Evolutionary conservation across 805 yeast genomes (phyloP).

Genomic region (Candida taoyuanica): DNA sequence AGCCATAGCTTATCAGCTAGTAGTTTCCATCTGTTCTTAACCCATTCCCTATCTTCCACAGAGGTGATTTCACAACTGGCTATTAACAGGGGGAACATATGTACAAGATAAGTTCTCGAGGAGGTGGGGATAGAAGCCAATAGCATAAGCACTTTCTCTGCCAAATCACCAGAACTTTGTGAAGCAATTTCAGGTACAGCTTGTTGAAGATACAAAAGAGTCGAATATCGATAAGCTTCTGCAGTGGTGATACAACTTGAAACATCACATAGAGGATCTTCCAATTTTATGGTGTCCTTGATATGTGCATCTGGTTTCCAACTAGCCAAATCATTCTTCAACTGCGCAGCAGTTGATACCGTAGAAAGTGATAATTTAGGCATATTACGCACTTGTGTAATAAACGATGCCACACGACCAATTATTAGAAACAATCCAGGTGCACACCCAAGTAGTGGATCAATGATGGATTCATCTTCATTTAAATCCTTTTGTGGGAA

Average conservation of each 20-base stretch:
- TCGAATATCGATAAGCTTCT: constrained; percentile 60
- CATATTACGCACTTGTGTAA: constrained; percentile 41
- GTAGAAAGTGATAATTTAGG: constrained; percentile 39
- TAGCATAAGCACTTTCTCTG: constrained; percentile 55
- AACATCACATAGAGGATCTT: constrained; percentile 50
- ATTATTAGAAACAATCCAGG: constrained; percentile 60
- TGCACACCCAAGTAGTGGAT: constrained; percentile 65
- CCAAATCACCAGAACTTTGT: constrained; percentile 46
- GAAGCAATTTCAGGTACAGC: constrained; percentile 69
- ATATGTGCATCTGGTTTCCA: constrained; percentile 48
- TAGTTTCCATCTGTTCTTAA: constrained; percentile 51
- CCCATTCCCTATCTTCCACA: constrained; percentile 60
- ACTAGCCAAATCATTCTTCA: constrained; percentile 46
- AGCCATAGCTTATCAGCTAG: constrained; percentile 53
- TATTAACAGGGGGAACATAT: constrained; percentile 60
- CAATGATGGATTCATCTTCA: constrained; percentile 33
- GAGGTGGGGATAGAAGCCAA: constrained; percentile 59
- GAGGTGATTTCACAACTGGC: constrained; percentile 62
- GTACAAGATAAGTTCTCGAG: constrained; percentile 52
- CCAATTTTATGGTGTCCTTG: constrained; percentile 31
- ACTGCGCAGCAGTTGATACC: constrained; percentile 50
- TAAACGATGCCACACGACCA: constrained; percentile 57
- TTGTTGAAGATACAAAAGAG: constrained; percentile 58
- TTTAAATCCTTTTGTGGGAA: constrained; percentile 9
- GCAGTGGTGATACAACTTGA: constrained; percentile 64